These are phyloP conservation scores for Zygoascus biomembranicola DNA, from an alignment of 805 yeast species.

Conservation along the genomic window DNA sequence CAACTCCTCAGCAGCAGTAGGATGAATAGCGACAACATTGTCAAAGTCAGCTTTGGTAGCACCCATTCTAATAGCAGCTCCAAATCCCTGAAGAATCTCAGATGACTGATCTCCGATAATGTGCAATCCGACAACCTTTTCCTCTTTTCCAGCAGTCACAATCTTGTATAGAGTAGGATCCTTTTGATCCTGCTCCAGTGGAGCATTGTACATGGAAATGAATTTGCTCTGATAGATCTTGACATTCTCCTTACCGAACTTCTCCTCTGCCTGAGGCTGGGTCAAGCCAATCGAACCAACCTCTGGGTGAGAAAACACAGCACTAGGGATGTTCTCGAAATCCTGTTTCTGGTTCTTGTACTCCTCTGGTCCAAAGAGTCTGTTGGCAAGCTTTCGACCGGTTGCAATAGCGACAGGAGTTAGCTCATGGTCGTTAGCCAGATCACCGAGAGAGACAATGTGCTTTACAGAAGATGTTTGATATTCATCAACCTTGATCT, in stretches of 20 bases:
- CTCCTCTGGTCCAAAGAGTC: conserved; percentile 75
- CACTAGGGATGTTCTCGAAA: conserved; percentile 83
- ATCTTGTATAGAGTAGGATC: conserved; percentile 83
- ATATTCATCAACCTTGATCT: conserved; percentile 75
- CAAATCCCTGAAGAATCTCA: conserved; percentile 96
- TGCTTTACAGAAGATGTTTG: conserved; percentile 69
- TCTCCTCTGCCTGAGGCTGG: conserved; percentile 65
- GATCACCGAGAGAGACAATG: conserved; percentile 87
- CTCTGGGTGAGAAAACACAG: conserved; percentile 97
- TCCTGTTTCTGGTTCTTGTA: conserved; percentile 75
- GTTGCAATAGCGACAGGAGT: conserved; percentile 99
- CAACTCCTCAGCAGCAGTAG: conserved; percentile 95
- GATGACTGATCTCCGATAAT: conserved; percentile 84
- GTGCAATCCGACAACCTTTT: conserved; percentile 93
- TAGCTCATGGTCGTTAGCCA: conserved; percentile 70
- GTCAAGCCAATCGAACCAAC: conserved; percentile 89
- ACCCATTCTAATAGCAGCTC: conserved; percentile 98
- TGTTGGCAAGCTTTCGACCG: conserved; percentile 86
- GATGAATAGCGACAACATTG: conserved; percentile 95
- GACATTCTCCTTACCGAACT: conserved; percentile 73
- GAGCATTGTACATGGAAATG: conserved; percentile 88
- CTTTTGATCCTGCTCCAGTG: conserved; percentile 58
- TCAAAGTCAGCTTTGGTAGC: conserved; percentile 96
- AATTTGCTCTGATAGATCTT: conserved; percentile 78
- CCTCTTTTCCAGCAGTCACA: conserved; percentile 68